Conservation (phyloP, 805 yeast genomes). For the Danielia reshetovae region DNA sequence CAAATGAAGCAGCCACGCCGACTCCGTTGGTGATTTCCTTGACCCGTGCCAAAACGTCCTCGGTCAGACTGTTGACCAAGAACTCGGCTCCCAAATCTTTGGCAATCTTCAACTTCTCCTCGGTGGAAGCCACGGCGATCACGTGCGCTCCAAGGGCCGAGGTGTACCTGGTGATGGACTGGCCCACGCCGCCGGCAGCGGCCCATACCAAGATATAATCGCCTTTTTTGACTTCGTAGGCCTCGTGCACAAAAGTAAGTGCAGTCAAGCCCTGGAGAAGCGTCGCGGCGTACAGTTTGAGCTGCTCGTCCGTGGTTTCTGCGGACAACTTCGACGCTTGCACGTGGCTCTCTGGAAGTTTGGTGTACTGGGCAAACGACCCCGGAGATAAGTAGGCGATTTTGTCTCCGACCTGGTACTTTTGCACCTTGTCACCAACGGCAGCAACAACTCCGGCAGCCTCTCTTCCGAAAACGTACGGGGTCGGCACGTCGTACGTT, state of each 20-base stretch:
- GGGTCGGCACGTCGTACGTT: constrained; percentile 56
- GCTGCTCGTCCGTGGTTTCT: constrained; percentile 42
- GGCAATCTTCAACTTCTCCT: constrained; percentile 65
- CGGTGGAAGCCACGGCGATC: constrained; percentile 80
- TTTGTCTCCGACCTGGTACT: constrained; percentile 63
- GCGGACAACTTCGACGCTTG: constrained; percentile 35
- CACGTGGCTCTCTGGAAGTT: constrained; percentile 31
- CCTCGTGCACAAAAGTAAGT: constrained; percentile 60
- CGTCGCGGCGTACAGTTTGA: constrained; percentile 57
- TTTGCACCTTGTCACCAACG: constrained; percentile 54
- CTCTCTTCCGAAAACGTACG: constrained; percentile 68
- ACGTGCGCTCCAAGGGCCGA: constrained; percentile 66
- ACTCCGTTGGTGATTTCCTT: constrained; percentile 56
- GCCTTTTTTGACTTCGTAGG: constrained; percentile 62
- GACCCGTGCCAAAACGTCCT: constrained; percentile 54
- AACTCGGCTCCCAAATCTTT: constrained; percentile 74
- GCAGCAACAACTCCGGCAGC: constrained; percentile 69
- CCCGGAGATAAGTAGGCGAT: constrained; percentile 50
- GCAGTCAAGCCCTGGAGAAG: constrained; percentile 79
- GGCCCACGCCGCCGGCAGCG: constrained; percentile 95
- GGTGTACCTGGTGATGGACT: constrained; percentile 62
- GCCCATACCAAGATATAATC: constrained; percentile 81
- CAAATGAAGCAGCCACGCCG: constrained; percentile 69
- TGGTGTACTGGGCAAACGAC: constrained; percentile 75
- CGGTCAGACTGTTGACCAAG: constrained; percentile 50